Conservation (phyloP, 345 rosid genomes). For the Barbarea vulgaris region DNA sequence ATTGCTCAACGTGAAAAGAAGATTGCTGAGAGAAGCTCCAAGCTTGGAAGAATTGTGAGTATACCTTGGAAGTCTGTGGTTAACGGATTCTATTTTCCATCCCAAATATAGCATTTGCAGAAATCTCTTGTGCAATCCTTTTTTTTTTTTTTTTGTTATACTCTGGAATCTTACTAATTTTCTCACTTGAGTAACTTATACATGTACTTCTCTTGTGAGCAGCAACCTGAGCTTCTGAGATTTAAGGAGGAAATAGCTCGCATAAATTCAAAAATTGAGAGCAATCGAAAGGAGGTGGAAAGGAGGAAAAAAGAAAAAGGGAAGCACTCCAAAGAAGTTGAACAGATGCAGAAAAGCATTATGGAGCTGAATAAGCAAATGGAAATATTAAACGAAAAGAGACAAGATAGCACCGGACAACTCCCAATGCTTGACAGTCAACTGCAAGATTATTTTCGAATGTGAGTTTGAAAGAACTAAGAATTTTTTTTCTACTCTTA, state of each 20-base stretch:
- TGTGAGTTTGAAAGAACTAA: constrained; percentile 57
- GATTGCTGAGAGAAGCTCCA: constrained; percentile 71
- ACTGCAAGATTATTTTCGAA: constrained; percentile 76
- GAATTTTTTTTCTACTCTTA: not conserved
- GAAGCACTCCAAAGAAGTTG: constrained; percentile 66
- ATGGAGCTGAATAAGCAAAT: constrained; percentile 72
- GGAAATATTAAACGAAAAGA: constrained; percentile 70
- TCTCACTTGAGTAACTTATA: constrained; percentile 24
- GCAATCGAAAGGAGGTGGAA: constrained; percentile 75
- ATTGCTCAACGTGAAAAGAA: constrained; percentile 72
- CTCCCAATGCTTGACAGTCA: constrained; percentile 81
- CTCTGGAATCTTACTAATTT: not conserved
- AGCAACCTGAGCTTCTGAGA: constrained; percentile 97
- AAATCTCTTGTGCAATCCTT: not conserved
- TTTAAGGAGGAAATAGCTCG: constrained; percentile 85
- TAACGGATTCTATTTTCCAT: constrained; percentile 8
- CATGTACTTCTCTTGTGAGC: constrained; percentile 19
- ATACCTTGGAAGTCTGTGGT: constrained; percentile 7
- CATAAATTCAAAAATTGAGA: constrained; percentile 79
- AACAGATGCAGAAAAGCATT: constrained; percentile 67
- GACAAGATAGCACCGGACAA: constrained; percentile 75
- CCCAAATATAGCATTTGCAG: not conserved
- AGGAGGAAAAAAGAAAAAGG: constrained; percentile 72
- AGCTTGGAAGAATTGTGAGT: constrained; percentile 79
- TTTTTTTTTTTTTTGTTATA: not conserved